Conservation (phyloP, 345 rosid species). For the Euclidium syriacum region DNA sequence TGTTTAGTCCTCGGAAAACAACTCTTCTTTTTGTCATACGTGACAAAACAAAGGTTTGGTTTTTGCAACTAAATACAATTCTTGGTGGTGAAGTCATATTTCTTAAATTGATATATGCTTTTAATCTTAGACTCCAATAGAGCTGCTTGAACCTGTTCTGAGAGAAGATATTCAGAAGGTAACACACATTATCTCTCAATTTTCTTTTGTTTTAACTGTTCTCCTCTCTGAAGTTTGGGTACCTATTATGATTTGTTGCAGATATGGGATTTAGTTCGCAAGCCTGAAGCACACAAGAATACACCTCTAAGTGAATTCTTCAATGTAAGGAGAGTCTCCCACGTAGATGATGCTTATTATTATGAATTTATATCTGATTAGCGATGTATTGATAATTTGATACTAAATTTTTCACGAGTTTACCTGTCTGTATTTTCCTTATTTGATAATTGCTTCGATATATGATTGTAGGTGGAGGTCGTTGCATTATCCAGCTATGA, state of each 20-base stretch:
- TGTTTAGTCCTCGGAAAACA: slow-evolving; percentile 89
- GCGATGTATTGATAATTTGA: neutral
- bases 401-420: neutral
- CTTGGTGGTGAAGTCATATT: slow-evolving; percentile 1
- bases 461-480: slow-evolving; percentile 60
- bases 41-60: slow-evolving; percentile 71
- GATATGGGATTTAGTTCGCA: slow-evolving; percentile 83
- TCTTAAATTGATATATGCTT: slow-evolving; percentile 1
- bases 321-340: slow-evolving; percentile 44
- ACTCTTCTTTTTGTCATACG: slow-evolving; percentile 88
- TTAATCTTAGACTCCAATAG: slow-evolving; percentile 61
- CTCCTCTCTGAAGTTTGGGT: slow-evolving; percentile 1
- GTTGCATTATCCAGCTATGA: slow-evolving; percentile 77
- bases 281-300: slow-evolving; percentile 61
- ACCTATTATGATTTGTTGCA: slow-evolving; percentile 27
- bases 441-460: neutral
- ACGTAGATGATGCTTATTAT: neutral
- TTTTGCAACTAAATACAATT: neutral
- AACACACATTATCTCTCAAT: neutral
- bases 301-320: slow-evolving; percentile 82
- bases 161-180: slow-evolving; percentile 88
- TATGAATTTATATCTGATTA: neutral
- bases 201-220: neutral
- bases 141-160: slow-evolving; percentile 54
- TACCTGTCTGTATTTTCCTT: neutral